phyloP scores from a whole-genome alignment of 2,329 filamentous ascomycete species.

The Penicillium sp. region DNA sequence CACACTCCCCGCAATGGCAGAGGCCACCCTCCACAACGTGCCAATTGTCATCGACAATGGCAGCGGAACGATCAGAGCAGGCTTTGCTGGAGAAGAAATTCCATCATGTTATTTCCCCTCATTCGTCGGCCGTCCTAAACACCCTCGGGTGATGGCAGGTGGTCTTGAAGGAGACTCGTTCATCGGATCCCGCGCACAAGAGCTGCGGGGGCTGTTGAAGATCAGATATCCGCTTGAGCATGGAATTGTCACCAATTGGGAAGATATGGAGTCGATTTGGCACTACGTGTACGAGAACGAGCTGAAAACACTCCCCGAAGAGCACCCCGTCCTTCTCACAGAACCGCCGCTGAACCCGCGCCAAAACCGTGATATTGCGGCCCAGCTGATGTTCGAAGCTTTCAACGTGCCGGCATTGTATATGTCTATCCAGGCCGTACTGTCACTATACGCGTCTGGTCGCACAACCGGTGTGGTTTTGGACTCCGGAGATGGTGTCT shows the following conservation, averaged over 20 bases:
- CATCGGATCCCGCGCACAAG: slow-evolving; percentile 88
- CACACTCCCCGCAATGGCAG: slow-evolving; percentile 55
- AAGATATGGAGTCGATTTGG: slow-evolving; percentile 99
- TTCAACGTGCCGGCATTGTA: slow-evolving; percentile 98
- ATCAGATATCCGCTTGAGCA: slow-evolving; percentile 95
- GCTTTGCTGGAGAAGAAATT: slow-evolving; percentile 92
- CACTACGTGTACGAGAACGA: slow-evolving; percentile 96
- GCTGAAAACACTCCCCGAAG: slow-evolving; percentile 94
- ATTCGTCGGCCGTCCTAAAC: slow-evolving; percentile 94
- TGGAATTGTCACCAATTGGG: slow-evolving; percentile 98
- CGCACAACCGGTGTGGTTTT: slow-evolving; percentile 95
- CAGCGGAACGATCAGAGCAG: slow-evolving; percentile 93
- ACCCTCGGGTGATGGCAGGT: slow-evolving; percentile 91
- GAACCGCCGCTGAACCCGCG: slow-evolving; percentile 95
- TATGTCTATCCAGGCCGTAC: slow-evolving; percentile 93
- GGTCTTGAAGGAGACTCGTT: slow-evolving; percentile 96
- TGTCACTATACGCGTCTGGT: slow-evolving; percentile 93
- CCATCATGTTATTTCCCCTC: slow-evolving; percentile 98
- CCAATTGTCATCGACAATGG: slow-evolving; percentile 99
- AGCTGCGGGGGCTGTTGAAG: slow-evolving; percentile 89
- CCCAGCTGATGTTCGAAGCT: slow-evolving; percentile 97
- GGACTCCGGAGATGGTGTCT: slow-evolving; percentile 93
- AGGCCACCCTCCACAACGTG: slow-evolving; percentile 82
- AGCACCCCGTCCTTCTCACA: slow-evolving; percentile 95
- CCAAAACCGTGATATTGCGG: slow-evolving; percentile 92